Evolutionary conservation across 306 rosid species (phyloP).

Genomic region (Vigna radiata): DNA sequence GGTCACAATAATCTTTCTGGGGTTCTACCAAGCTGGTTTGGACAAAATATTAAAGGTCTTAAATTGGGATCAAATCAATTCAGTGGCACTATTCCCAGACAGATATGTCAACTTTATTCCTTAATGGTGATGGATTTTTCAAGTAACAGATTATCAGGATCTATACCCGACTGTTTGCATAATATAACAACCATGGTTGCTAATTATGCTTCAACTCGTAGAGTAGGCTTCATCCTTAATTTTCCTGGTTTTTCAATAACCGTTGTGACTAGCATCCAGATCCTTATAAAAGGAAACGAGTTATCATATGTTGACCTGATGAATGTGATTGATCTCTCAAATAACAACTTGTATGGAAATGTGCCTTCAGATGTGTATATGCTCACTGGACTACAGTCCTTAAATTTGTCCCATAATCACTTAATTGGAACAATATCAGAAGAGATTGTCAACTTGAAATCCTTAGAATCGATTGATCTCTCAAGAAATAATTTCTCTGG

Average conservation of each 20-base stretch:
- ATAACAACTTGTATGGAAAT: conserved; percentile 39
- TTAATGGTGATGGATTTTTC: conserved; percentile 26
- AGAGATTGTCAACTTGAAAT: conserved; percentile 20
- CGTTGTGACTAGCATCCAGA: not conserved
- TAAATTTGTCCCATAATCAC: conserved; percentile 49
- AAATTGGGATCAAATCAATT: not conserved
- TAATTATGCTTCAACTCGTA: not conserved
- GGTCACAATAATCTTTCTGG: conserved; percentile 9
- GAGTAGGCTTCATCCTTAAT: not conserved
- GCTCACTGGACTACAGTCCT: conserved; percentile 12
- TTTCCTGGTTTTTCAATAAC: not conserved
- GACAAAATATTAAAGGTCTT: not conserved
- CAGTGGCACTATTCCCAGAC: not conserved
- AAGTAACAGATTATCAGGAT: conserved; percentile 26
- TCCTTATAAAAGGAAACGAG: conserved; percentile 10
- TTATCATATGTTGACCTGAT: not conserved
- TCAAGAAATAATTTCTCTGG: conserved; percentile 12
- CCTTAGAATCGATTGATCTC: conserved; percentile 42
- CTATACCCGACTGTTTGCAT: conserved; percentile 30
- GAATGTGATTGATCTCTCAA: conserved; percentile 33
- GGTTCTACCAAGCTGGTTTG: conserved; percentile 1
- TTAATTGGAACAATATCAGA: conserved; percentile 37
- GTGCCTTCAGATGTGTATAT: conserved; percentile 32
- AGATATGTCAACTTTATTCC: conserved; percentile 4
- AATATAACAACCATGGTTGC: conserved; percentile 5